Base-by-base conservation (phyloP, 1,139 yeast species). In the Lodderomyces beijingensis region DNA sequence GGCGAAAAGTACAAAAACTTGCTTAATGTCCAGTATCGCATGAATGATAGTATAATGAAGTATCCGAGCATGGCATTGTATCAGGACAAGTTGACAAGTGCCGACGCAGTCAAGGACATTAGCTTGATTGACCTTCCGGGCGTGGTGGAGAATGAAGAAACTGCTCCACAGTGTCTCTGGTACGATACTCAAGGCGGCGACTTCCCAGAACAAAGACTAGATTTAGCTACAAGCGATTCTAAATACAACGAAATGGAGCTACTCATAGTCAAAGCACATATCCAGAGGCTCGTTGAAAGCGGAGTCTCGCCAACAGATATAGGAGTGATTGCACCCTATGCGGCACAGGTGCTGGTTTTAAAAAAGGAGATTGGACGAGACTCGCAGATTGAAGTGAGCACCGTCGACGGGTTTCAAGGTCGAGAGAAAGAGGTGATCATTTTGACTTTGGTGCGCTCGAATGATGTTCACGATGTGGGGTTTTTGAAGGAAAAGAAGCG, bases 171-270 rank as follows among this genome's bases (percentile, higher is more conserved):
- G 14, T 65, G 70, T 36, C 61, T 87, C 2, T 89, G 96, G 95
- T 79, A 81, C 45, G 97, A 89, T 49, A 89, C 97, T 0, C 93
- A 86, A 54, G 94, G 94, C n/a, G 95, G 91, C 4, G 86, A 81
- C 28, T 84, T 67, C 44, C 79, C 76, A 2, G 91, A 83, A 43
- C 64, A 64, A 37, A 73, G 75, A 19, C 56, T 63, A 10, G 73
- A 65, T 5, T 70, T 63, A 10, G 48, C 49, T 16, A 48, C 45
- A 16, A 63, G 60, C 20, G 54, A 47, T 15, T 80, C 89, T 0
- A 82, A 82, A 47, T 80, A 56, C 45, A 89, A 89, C 52, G 85
- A 79, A 34, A 75, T 79, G 57, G 96, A 89, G 51, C 78, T 78
- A 0, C 54, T 63, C 28, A 51, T 87, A 20, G 91, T 78, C 0